Percentiles rank a stretch among this genome's conserved stretches.
Conservation (phyloP, 1,284 basidiomycete genomes). For the Ustilago shanxiensis region DNA sequence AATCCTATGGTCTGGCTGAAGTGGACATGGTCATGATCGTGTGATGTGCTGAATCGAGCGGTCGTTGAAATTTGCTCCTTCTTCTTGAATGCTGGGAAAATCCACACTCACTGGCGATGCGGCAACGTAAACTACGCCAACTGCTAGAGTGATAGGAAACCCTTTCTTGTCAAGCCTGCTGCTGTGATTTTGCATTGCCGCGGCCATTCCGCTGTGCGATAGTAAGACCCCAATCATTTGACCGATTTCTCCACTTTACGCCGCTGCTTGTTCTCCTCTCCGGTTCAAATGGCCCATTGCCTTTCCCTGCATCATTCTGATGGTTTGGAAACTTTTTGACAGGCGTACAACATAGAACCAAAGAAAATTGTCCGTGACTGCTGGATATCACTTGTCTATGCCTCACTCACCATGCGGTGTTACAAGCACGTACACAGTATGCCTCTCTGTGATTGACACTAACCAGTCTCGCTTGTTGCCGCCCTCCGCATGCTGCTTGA, state of each 20-base stretch:
- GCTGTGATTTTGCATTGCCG: slow-evolving; percentile 16
- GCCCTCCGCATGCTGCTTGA: neutral
- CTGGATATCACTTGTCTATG: neutral
- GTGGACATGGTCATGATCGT: neutral
- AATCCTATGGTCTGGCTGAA: too few species aligned
- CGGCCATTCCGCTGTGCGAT: slow-evolving; percentile 11
- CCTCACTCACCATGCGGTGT: too few species aligned
- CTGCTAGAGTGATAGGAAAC: neutral
- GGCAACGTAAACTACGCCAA: too few species aligned
- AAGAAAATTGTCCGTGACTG: slow-evolving; percentile 1
- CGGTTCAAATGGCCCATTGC: neutral
- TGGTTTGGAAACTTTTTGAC: slow-evolving; percentile 14
- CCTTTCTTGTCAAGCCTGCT: neutral
- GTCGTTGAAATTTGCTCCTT: neutral
- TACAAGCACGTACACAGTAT: too few species aligned
- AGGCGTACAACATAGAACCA: neutral
- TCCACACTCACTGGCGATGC: too few species aligned
- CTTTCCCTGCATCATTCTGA: neutral
- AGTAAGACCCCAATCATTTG: slow-evolving; percentile 3
- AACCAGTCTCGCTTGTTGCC: neutral
- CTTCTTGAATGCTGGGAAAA: neutral
- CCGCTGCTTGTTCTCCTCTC: neutral
- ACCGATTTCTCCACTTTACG: slow-evolving; percentile 38
- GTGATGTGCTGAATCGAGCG: slow-evolving; percentile 3
- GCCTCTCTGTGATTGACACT: neutral